Evolutionary conservation across 163 green algal genomes (phyloP).

Genomic region (Chlamydomonas reinhardtii): DNA sequence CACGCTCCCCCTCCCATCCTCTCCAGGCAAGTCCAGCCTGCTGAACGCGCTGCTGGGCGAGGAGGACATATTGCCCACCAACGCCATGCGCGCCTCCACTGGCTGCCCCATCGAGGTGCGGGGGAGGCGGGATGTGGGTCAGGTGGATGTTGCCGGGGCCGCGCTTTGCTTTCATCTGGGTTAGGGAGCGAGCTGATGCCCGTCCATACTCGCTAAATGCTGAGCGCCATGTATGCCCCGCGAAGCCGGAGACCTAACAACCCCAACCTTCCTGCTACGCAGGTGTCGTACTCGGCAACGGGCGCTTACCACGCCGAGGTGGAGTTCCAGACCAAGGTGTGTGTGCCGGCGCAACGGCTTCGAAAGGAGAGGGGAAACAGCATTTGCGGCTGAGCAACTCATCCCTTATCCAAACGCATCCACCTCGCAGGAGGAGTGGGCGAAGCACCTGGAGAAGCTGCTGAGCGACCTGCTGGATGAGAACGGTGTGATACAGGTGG

Average conservation of each 20-base stretch:
- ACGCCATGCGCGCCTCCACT: conserved; percentile 60
- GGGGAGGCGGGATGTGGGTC: no score
- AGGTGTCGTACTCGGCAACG: neutral
- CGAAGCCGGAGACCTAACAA: no score
- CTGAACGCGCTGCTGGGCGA: conserved; percentile 40
- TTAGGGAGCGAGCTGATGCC: no score
- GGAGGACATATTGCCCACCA: conserved; percentile 55
- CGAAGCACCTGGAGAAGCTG: neutral
- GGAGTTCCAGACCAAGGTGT: conserved; percentile 16
- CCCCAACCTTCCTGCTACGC: no score
- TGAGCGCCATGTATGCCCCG: no score
- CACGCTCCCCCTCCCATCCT: neutral
- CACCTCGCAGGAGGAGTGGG: neutral
- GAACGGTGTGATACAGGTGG: conserved; percentile 42
- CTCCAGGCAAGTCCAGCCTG: conserved; percentile 49
- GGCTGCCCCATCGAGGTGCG: conserved; percentile 42
- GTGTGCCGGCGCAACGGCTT: no score
- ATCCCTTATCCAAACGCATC: no score
- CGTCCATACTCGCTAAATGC: no score
- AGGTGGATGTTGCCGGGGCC: no score
- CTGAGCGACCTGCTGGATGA: conserved; percentile 20
- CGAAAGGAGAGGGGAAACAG: no score
- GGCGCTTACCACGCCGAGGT: neutral
- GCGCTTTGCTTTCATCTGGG: no score
- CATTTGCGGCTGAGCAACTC: no score